Evolutionary conservation across 257 asterid species (phyloP).

Genomic region (Fraxinus quadrangulata): DNA sequence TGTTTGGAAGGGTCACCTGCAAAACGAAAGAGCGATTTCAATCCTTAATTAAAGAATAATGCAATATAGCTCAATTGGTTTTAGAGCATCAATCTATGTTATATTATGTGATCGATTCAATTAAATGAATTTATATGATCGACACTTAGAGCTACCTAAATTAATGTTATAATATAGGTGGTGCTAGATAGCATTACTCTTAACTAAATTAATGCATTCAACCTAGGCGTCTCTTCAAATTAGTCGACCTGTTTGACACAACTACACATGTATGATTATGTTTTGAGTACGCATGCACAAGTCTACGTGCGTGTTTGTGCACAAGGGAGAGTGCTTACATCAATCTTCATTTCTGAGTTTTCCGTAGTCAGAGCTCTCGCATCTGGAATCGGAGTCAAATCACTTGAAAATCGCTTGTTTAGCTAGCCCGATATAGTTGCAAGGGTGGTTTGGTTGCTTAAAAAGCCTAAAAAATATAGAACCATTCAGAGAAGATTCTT

Average conservation of each 20-base stretch:
- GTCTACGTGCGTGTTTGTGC: not conserved
- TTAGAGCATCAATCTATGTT: too few relatives aligned
- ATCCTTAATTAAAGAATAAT: not conserved
- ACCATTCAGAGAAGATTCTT: slow-evolving; percentile 36
- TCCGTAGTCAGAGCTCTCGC: slow-evolving; percentile 28
- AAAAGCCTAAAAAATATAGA: slow-evolving; percentile 21
- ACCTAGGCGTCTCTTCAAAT: not conserved
- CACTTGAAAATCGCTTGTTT: slow-evolving; percentile 64
- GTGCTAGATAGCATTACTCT: too few relatives aligned
- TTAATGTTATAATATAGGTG: too few relatives aligned
- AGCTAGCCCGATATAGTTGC: slow-evolving; percentile 49
- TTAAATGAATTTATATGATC: too few relatives aligned
- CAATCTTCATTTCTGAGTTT: slow-evolving; percentile 51
- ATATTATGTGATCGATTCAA: too few relatives aligned
- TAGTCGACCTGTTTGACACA: not conserved
- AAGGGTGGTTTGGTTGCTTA: slow-evolving; percentile 56
- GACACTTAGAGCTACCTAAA: too few relatives aligned
- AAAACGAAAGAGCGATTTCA: not conserved
- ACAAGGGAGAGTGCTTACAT: not conserved
- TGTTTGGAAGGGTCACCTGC: not conserved
- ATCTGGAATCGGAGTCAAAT: slow-evolving; percentile 50
- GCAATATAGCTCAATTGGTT: too few relatives aligned
- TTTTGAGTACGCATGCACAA: not conserved
- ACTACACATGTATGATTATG: not conserved
- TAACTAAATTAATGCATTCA: not conserved